Evolutionary conservation across 164 flowering plant species (phyloP), one percentile per base, ranked within the genome.

Genomic region (Nelumbo lutea): DNA sequence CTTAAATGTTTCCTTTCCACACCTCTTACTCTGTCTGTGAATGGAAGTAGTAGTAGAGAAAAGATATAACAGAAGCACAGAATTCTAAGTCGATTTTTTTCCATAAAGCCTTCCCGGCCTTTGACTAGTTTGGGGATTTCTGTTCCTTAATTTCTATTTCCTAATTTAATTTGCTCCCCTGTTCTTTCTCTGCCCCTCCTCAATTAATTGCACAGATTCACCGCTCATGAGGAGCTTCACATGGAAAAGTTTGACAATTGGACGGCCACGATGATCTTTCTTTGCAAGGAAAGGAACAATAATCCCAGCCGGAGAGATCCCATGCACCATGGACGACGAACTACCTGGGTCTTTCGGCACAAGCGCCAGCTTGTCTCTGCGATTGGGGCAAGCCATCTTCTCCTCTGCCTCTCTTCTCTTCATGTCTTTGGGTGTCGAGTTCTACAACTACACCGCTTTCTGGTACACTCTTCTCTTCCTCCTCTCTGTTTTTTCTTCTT

Each of bases 371-470:
- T 86, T 91, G 76, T 82, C 88, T 55, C 78, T 91, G 61, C 74
- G 97, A 45, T 75, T 91, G 73, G 97, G 96, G 27, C 96, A 89
- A 76, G 76, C 87, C 59, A 46, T 87, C 59, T 91, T 88, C 78
- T 83, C 96, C 43, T 68, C 84, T 5, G 96, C 93, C 51, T 85
- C 96, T 45, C 87, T 91, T 13, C 83, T 89, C 53, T 85, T 89
- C 76, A 86, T 87, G 88, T 86, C 89, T 61, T 68, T 85, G 42
- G 86, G 78, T 47, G 77, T 87, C 60, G 79, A 86, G 42, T 88
- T 91, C 88, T 89, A 86, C 77, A 77, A 82, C 82, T 88, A 80
- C 72, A 85, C 93, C 47, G 72, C 90, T 68, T 89, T 89, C 87
- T 84, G 91, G 96, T 91, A 83, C 2, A 1, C 46, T 66, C 39